phyloP scores from a whole-genome alignment of 768 basidiomycete genomes.

The Xanthoconium stramineum region DNA sequence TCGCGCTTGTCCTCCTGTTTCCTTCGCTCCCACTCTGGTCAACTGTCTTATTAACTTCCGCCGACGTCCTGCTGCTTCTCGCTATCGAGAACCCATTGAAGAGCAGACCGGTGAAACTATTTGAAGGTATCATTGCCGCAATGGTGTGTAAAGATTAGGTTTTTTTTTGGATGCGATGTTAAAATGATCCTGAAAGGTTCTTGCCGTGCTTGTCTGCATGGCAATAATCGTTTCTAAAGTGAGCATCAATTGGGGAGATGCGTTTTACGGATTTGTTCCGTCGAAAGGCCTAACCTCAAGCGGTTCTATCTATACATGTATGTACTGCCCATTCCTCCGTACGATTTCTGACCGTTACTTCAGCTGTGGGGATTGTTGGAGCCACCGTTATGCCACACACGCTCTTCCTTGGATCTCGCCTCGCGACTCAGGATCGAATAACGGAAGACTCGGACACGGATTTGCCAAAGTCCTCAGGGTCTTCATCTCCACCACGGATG shows the following conservation, averaged over 20 bases:
- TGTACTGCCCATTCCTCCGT: slow-evolving; percentile 19
- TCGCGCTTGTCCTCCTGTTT: slow-evolving; percentile 74
- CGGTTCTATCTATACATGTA: slow-evolving; percentile 65
- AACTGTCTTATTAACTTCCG: slow-evolving; percentile 63
- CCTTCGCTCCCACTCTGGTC: slow-evolving; percentile 67
- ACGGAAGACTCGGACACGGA: slow-evolving; percentile 26
- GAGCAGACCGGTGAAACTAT: slow-evolving; percentile 61
- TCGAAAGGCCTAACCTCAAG: slow-evolving; percentile 57
- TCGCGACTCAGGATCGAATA: slow-evolving; percentile 80
- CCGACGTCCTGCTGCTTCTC: slow-evolving; percentile 69
- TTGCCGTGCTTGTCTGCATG: slow-evolving; percentile 78
- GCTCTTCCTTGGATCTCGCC: slow-evolving; percentile 82
- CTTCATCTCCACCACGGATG: slow-evolving; percentile 8
- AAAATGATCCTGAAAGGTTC: slow-evolving; percentile 38
- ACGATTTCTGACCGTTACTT: slow-evolving; percentile 13
- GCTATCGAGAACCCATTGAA: slow-evolving; percentile 67
- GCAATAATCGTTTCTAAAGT: slow-evolving; percentile 70
- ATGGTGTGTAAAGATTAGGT: slow-evolving; percentile 42
- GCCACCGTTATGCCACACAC: slow-evolving; percentile 95
- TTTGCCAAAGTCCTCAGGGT: slow-evolving; percentile 13
- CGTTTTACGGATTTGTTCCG: slow-evolving; percentile 76
- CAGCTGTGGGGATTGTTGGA: slow-evolving; percentile 70
- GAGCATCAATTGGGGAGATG: slow-evolving; percentile 64
- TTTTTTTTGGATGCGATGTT: not conserved
- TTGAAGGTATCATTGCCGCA: slow-evolving; percentile 61